A percentile compares a stretch with the other conserved stretches of the same genome.
These are phyloP conservation scores for Xylaria grammica DNA, from an alignment of 495 filamentous ascomycete species.

Conservation along the genomic window DNA sequence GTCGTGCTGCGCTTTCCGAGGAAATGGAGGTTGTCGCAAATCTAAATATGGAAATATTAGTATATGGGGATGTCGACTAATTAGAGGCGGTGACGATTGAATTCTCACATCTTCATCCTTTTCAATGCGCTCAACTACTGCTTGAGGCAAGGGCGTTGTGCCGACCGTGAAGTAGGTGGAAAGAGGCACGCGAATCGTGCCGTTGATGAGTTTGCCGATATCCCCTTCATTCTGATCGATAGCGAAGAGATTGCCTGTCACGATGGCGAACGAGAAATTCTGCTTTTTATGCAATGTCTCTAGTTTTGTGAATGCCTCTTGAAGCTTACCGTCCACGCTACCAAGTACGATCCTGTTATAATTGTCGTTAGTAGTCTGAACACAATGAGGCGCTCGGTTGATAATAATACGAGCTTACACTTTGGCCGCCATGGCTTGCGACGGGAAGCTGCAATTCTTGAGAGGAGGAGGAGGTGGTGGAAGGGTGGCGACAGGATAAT, in stretches of 20 bases:
- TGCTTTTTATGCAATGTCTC: conserved; percentile 81
- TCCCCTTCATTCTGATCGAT: conserved; percentile 60
- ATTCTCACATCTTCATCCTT: conserved; percentile 64
- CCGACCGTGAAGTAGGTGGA: conserved; percentile 89
- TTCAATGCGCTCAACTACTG: conserved; percentile 73
- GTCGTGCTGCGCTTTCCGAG: conserved; percentile 82
- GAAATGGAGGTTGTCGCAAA: conserved; percentile 87
- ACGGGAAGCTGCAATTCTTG: neutral
- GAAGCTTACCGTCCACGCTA: conserved; percentile 74
- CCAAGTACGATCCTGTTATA: conserved; percentile 76
- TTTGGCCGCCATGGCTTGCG: conserved; percentile 65
- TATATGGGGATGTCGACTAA: neutral
- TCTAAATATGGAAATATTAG: conserved; percentile 39
- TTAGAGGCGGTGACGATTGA: neutral
- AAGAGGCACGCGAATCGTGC: conserved; percentile 71
- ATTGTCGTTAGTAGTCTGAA: conserved; percentile 38
- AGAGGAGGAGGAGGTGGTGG: neutral
- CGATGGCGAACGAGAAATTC: conserved; percentile 79
- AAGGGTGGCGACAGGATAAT: neutral
- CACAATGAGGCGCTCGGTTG: neutral
- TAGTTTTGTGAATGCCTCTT: conserved; percentile 76
- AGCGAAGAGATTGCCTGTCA: conserved; percentile 82
- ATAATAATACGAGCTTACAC: conserved; percentile 57
- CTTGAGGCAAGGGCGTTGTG: conserved; percentile 65
- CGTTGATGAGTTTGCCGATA: conserved; percentile 69